These are phyloP conservation scores for Colletotrichum liaoningense DNA, from an alignment of 2,329 filamentous ascomycete species.

Conservation along the genomic window DNA sequence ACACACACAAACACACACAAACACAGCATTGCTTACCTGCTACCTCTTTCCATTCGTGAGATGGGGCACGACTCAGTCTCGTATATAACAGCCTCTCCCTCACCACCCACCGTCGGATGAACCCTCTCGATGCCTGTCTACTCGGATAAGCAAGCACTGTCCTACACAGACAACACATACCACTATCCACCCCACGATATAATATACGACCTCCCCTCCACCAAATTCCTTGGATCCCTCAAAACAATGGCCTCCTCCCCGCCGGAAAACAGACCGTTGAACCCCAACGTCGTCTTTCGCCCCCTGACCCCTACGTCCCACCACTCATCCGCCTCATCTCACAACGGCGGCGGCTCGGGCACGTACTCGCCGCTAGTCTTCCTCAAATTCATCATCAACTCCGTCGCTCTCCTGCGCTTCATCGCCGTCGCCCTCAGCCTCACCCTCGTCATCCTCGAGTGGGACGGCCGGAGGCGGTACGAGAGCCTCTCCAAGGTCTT, in stretches of 20 bases:
- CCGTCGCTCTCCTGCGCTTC: conserved; percentile 13
- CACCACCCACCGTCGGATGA: conserved; percentile 36
- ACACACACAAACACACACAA: not conserved
- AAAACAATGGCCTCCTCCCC: conserved; percentile 16
- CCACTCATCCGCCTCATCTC: not conserved
- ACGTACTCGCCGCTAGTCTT: not conserved
- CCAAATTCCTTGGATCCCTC: conserved; percentile 27
- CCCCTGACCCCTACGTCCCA: not conserved
- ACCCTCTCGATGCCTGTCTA: conserved; percentile 25
- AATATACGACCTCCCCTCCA: conserved; percentile 24
- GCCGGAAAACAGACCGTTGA: conserved; percentile 13
- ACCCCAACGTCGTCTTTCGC: conserved; percentile 10
- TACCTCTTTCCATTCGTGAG: not conserved
- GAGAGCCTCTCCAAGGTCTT: not conserved
- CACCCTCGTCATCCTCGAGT: conserved; percentile 1
- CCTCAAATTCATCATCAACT: conserved; percentile 5
- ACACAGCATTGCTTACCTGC: not conserved
- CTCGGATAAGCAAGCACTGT: not conserved
- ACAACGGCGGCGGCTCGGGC: not conserved
- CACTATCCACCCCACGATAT: not conserved
- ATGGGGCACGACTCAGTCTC: not conserved
- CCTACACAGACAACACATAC: not conserved
- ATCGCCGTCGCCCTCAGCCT: conserved; percentile 4
- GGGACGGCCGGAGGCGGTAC: not conserved
- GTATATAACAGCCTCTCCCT: conserved; percentile 9